Conservation (phyloP, 805 yeast species). For the Lachancea dasiensis region DNA sequence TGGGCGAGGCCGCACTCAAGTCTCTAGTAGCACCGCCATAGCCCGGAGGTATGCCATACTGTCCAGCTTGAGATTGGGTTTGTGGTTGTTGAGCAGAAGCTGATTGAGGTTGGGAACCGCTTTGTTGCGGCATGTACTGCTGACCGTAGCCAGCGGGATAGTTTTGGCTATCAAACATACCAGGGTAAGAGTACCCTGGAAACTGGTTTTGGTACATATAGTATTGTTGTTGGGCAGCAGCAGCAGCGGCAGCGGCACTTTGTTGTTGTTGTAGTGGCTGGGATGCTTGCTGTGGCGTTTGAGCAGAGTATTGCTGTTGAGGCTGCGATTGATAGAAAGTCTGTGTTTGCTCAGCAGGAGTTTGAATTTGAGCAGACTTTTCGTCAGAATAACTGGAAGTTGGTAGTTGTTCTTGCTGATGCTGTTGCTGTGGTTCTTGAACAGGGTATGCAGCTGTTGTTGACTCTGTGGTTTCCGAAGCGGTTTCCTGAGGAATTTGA, state of each 20-base stretch:
- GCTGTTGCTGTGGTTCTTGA: slow-evolving; percentile 28
- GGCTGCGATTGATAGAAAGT: slow-evolving; percentile 19
- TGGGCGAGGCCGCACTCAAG: slow-evolving; percentile 24
- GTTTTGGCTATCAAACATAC: slow-evolving; percentile 31
- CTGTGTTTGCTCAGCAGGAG: slow-evolving; percentile 19
- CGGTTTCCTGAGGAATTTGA: slow-evolving; percentile 10
- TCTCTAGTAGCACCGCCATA: slow-evolving; percentile 22
- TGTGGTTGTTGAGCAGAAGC: slow-evolving; percentile 11
- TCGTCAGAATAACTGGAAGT: slow-evolving; percentile 12
- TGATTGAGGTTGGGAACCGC: slow-evolving; percentile 13
- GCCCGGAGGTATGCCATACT: slow-evolving; percentile 23
- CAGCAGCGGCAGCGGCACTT: slow-evolving; percentile 21
- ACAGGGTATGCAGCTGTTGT: slow-evolving; percentile 11
- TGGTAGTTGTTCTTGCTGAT: slow-evolving; percentile 31
- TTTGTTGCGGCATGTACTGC: slow-evolving; percentile 22
- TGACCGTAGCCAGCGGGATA: slow-evolving; percentile 26
- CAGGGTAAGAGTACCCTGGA: slow-evolving; percentile 35
- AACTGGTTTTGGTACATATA: slow-evolving; percentile 34
- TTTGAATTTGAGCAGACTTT: slow-evolving; percentile 11
- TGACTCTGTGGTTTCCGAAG: slow-evolving; percentile 6
- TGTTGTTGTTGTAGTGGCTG: slow-evolving; percentile 27
- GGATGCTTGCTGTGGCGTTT: slow-evolving; percentile 24
- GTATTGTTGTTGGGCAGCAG: slow-evolving; percentile 31
- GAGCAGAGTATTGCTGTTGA: slow-evolving; percentile 22
- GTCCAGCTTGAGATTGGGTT: slow-evolving; percentile 13